Percentiles rank a stretch among this genome's conserved stretches.
phyloP scores from a whole-genome alignment of 2,329 filamentous ascomycete species.

The Calonectria hawksworthii region DNA sequence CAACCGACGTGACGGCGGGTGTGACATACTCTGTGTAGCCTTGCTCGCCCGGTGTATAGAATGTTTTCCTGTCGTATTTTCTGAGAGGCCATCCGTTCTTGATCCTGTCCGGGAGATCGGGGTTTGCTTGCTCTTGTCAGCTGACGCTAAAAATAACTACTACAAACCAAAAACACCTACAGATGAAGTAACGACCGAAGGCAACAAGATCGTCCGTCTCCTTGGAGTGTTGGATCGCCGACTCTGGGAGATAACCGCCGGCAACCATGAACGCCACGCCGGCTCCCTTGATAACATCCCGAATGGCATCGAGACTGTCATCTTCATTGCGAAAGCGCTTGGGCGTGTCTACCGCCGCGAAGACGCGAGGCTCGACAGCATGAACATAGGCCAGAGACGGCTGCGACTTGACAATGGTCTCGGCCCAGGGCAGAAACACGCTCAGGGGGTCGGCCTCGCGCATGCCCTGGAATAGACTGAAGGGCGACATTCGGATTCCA shows the following conservation, averaged over 20 bases:
- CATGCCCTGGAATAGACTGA: constrained; percentile 74
- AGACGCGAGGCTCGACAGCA: constrained; percentile 70
- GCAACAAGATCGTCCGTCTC: constrained; percentile 51
- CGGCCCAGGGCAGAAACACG: constrained; percentile 65
- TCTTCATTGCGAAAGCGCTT: constrained; percentile 46
- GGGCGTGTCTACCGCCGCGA: constrained; percentile 55
- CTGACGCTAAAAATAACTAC: not conserved
- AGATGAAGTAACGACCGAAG: constrained; percentile 52
- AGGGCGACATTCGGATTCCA: constrained; percentile 72
- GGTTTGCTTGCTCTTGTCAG: constrained; percentile 39
- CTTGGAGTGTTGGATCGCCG: constrained; percentile 48
- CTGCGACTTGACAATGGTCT: constrained; percentile 67
- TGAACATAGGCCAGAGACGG: constrained; percentile 74
- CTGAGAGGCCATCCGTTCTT: constrained; percentile 40
- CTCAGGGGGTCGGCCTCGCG: constrained; percentile 68
- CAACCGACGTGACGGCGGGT: not conserved
- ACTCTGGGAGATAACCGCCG: constrained; percentile 50
- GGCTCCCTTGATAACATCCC: constrained; percentile 48
- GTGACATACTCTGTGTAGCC: constrained; percentile 41
- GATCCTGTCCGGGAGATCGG: constrained; percentile 42
- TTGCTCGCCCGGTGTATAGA: constrained; percentile 35
- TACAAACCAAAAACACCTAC: constrained; percentile 8
- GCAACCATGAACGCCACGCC: constrained; percentile 48
- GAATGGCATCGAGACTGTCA: constrained; percentile 51
- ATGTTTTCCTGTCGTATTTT: constrained; percentile 39